Conservation (phyloP, 148 eudicot genomes). For the Heliamphora exappendiculata region DNA sequence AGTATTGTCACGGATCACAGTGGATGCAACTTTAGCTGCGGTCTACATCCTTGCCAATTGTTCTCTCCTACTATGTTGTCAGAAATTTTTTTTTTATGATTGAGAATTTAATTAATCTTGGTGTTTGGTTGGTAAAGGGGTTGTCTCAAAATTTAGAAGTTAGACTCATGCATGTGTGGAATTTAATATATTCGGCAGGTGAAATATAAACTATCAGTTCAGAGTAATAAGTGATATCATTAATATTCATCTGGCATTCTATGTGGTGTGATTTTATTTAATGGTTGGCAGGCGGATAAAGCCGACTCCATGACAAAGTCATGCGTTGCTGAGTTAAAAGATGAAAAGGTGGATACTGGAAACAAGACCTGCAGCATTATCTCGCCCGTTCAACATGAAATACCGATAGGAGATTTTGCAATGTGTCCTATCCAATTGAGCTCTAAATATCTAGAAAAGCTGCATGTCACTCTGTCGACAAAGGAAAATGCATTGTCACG, state of each 20-base stretch:
- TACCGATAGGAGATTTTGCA: constrained; percentile 15
- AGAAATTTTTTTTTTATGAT: neutral
- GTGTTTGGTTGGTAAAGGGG: neutral
- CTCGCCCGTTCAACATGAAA: constrained; percentile 22
- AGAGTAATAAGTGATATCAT: neutral
- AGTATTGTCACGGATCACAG: neutral
- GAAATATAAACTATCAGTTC: neutral
- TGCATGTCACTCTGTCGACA: constrained; percentile 22
- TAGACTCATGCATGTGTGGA: neutral
- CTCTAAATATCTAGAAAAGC: constrained; percentile 20
- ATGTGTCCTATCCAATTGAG: constrained; percentile 20
- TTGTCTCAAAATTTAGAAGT: neutral
- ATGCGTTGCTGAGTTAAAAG: constrained; percentile 9
- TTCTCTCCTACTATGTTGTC: neutral
- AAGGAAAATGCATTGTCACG: constrained; percentile 31
- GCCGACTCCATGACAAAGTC: constrained; percentile 7
- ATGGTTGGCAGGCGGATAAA: constrained; percentile 21
- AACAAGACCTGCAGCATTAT: constrained; percentile 17
- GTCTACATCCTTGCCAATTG: neutral
- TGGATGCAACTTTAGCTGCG: neutral
- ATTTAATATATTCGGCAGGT: neutral
- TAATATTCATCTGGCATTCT: neutral
- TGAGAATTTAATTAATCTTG: neutral
- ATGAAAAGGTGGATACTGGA: constrained; percentile 18
- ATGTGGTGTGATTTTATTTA: neutral